A percentile compares a stretch with the other conserved stretches of the same genome.
Evolutionary conservation across 208 protist genomes (phyloP).

Genomic region (Angomonas deanei): DNA sequence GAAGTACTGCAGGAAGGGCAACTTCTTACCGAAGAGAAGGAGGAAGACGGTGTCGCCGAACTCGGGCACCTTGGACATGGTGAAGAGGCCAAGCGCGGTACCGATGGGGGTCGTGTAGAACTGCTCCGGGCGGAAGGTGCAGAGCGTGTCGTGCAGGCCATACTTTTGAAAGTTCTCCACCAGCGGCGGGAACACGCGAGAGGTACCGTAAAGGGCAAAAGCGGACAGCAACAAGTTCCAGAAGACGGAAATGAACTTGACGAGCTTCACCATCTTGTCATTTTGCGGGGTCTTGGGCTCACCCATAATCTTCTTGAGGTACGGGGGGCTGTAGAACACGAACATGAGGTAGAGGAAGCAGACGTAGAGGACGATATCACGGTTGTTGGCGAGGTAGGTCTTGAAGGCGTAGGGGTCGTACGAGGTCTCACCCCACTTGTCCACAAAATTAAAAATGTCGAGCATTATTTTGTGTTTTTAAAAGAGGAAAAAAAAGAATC

Average conservation of each 20-base stretch:
- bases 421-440: slow-evolving; percentile 40
- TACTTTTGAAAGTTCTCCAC: slow-evolving; percentile 29
- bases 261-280: slow-evolving; percentile 15
- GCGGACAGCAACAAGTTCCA: slow-evolving; percentile 90
- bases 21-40: slow-evolving; percentile 50
- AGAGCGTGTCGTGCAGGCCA: slow-evolving; percentile 58
- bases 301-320: slow-evolving; percentile 23
- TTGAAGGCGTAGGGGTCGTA: slow-evolving; percentile 64
- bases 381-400: slow-evolving; percentile 46
- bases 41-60: slow-evolving; percentile 84
- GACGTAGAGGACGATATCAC: slow-evolving; percentile 50
- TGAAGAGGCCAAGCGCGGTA: slow-evolving; percentile 74
- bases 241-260: slow-evolving; percentile 49
- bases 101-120: slow-evolving; percentile 54
- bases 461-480: too few relatives aligned
- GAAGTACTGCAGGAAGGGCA: slow-evolving; percentile 86
- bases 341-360: slow-evolving; percentile 40
- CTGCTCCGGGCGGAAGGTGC: slow-evolving; percentile 44
- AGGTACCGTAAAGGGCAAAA: slow-evolving; percentile 78
- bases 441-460: slow-evolving; percentile 13
- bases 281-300: slow-evolving; percentile 22
- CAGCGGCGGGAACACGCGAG: slow-evolving; percentile 41
- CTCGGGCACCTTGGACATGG: slow-evolving; percentile 80
- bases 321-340: slow-evolving; percentile 30
- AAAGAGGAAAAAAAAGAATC: too few relatives aligned